phyloP scores from a whole-genome alignment of 208 protist species.

The Trichomonas tenax region DNA sequence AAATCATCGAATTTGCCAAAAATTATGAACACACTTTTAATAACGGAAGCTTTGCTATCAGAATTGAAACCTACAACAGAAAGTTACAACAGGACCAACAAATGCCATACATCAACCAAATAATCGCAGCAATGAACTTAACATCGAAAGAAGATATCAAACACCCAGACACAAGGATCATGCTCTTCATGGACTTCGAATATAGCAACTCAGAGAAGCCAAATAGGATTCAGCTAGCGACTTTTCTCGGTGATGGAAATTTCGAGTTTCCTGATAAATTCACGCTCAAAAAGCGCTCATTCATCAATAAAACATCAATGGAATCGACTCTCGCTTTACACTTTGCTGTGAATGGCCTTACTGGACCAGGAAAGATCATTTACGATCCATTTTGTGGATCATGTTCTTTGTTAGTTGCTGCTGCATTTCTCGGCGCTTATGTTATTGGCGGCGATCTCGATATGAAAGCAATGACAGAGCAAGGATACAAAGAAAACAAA shows the following conservation, averaged over 20 bases:
- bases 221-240: not conserved
- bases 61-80: not conserved
- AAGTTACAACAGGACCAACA: not conserved
- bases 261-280: not conserved
- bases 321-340: not conserved
- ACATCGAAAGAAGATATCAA: not conserved
- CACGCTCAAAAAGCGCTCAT: not conserved
- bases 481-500: not conserved
- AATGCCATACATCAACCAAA: not conserved
- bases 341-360: not conserved
- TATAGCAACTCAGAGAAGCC: not conserved
- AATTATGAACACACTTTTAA: not conserved
- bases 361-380: not conserved
- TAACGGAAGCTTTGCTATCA: not conserved
- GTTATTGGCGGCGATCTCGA: not conserved
- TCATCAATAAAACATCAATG: constrained; percentile 1
- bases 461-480: not conserved
- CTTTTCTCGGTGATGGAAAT: not conserved
- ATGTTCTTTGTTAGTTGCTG: not conserved
- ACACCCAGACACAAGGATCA: not conserved
- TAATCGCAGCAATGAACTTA: not conserved
- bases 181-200: not conserved
- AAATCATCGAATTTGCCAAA: too few species aligned
- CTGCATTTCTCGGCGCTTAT: not conserved
- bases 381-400: not conserved